Percentiles rank a stretch among this genome's conserved stretches.
Evolutionary conservation across 805 yeast species (phyloP).

Genomic region (Spathaspora passalidarum): DNA sequence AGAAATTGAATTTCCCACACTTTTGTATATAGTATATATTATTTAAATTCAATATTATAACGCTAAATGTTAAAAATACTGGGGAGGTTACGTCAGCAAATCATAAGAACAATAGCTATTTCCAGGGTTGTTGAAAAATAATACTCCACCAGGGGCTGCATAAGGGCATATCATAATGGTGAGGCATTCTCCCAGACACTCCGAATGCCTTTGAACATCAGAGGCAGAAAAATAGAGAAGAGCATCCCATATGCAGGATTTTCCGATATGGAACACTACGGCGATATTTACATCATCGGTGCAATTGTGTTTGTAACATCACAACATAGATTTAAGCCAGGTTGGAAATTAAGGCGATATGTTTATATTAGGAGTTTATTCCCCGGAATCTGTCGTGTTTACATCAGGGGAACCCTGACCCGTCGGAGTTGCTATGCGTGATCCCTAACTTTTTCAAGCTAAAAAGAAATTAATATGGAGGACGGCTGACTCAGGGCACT

Average conservation of each 20-base stretch:
- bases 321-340: too few relatives aligned
- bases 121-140: too few relatives aligned
- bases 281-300: neutral
- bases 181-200: neutral
- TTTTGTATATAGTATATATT: neutral
- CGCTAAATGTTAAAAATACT: too few relatives aligned
- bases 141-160: too few relatives aligned
- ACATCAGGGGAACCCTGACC: too few relatives aligned
- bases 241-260: neutral
- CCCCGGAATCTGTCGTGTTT: too few relatives aligned
- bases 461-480: neutral
- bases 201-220: neutral
- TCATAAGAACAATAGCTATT: neutral
- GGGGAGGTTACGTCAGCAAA: neutral
- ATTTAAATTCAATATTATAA: neutral
- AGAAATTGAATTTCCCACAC: neutral
- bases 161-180: neutral
- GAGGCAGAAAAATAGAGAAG: neutral
- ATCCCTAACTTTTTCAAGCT: too few relatives aligned
- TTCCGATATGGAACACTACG: neutral
- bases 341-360: too few relatives aligned
- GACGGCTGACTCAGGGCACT: conserved; percentile 1
- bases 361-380: too few relatives aligned
- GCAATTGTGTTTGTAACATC: too few relatives aligned
- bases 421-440: too few relatives aligned